These are phyloP conservation scores for Raphanus sativus DNA, from an alignment of 345 rosid genomes.

Conservation along the genomic window DNA sequence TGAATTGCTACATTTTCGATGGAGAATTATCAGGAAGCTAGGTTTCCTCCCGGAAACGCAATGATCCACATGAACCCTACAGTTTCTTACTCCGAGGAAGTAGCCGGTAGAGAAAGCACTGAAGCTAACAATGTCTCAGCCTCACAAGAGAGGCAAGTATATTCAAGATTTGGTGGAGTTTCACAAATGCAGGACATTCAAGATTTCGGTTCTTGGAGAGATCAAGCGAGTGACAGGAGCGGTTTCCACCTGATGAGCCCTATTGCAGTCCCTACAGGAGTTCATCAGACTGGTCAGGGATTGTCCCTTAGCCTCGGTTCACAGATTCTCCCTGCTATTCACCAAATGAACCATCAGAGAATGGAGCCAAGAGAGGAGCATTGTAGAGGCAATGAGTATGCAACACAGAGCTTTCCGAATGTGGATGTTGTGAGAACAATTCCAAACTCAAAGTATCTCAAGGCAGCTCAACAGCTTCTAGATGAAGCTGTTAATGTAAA, in stretches of 20 bases:
- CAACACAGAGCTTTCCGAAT: slow-evolving; percentile 50
- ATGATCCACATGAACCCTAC: slow-evolving; percentile 35
- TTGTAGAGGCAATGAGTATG: slow-evolving; percentile 56
- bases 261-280: slow-evolving; percentile 43
- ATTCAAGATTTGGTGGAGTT: slow-evolving; percentile 54
- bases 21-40: slow-evolving; percentile 29
- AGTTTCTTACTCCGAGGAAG: slow-evolving; percentile 23
- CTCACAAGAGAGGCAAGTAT: slow-evolving; percentile 63
- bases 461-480: slow-evolving; percentile 83
- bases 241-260: slow-evolving; percentile 63
- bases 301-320: slow-evolving; percentile 87
- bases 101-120: slow-evolving; percentile 45
- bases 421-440: slow-evolving; percentile 52
- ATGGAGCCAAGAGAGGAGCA: slow-evolving; percentile 41
- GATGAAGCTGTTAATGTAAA: slow-evolving; percentile 93
- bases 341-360: slow-evolving; percentile 18
- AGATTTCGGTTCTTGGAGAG: slow-evolving; percentile 56
- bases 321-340: slow-evolving; percentile 50
- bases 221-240: slow-evolving; percentile 55
- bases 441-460: slow-evolving; percentile 78
- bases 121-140: slow-evolving; percentile 33
- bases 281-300: slow-evolving; percentile 54
- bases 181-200: slow-evolving; percentile 59
- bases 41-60: slow-evolving; percentile 11
- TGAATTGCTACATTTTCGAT: slow-evolving; percentile 23